A percentile compares a stretch with the other conserved stretches of the same genome.
These are phyloP conservation scores for Nidularia sp. DNA, from an alignment of 768 basidiomycete genomes.

Conservation along the genomic window DNA sequence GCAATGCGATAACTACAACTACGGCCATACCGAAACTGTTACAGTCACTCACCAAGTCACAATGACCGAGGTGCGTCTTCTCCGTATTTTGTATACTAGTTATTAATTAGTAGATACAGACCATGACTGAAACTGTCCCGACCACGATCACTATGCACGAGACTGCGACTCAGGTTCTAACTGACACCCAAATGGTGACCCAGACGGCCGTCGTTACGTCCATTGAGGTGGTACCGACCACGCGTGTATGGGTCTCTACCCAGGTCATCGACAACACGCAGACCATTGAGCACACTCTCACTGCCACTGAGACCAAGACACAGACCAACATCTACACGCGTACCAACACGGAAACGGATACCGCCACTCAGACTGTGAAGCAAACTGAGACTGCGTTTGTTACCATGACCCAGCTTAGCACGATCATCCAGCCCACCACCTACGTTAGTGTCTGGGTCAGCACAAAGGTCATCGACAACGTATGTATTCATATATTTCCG, in stretches of 20 bases:
- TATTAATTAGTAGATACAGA: conserved; percentile 8
- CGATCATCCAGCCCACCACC: conserved; percentile 54
- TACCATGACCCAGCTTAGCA: conserved; percentile 49
- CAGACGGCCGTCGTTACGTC: conserved; percentile 43
- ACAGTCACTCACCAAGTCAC: conserved; percentile 29
- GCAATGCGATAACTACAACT: conserved; percentile 14
- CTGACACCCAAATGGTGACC: conserved; percentile 21
- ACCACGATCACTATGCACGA: conserved; percentile 39
- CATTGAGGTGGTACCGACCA: conserved; percentile 55
- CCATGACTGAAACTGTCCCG: conserved; percentile 29
- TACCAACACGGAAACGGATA: conserved; percentile 42
- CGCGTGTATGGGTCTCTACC: conserved; percentile 63
- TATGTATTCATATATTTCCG: conserved; percentile 21
- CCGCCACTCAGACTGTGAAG: conserved; percentile 41
- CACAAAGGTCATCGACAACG: conserved; percentile 58
- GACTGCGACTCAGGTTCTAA: conserved; percentile 18
- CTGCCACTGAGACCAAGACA: conserved; percentile 60
- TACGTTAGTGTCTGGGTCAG: conserved; percentile 47
- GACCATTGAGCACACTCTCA: conserved; percentile 54
- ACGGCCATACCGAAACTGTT: conserved; percentile 10
- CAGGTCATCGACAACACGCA: conserved; percentile 56
- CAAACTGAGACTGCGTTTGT: conserved; percentile 55
- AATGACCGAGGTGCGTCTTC: conserved; percentile 18
- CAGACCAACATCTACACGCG: conserved; percentile 50
- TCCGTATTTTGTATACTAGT: not conserved